Base-by-base conservation (phyloP, 345 rosid species). In the Nasturtium officinale region DNA sequence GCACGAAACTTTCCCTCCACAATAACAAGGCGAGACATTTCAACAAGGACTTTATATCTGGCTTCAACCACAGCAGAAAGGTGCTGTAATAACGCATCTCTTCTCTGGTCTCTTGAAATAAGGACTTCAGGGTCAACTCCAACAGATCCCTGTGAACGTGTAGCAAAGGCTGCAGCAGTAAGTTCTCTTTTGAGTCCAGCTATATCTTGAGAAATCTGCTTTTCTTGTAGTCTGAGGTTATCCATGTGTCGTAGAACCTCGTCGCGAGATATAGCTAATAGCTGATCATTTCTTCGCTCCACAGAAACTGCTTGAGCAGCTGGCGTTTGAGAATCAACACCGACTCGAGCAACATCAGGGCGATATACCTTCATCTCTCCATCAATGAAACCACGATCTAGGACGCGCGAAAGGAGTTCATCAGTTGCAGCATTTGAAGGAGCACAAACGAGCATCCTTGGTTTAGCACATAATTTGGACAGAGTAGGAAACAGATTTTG, bases 391-490 rank as follows among this genome's bases (percentile, higher is more conserved):
- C 98, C 98, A 37, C 98, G 96, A 80, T 83, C 97, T 29, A 94
- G 98, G 72, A 91, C 97, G 56, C 98, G 98, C 1, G 98, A 65
- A 40, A 94, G 90, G 69, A 94, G 97, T 77, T 94, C 98, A 82
- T 94, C 98, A 6, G 97, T 91, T 69, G 98, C 98, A 61, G 98
- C 97, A 87, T 91, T 94, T 37, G 98, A 94, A 77, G 98, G 98
- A 71, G 98, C 98, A 86, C 97, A 94, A 45, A 94, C 98, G 33
- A 94, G 80, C 98, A 94, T 94, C 76, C 98, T 85, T 35, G 98
- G 98, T 76, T 94, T 91, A 23, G 90, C 96, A 67, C 97, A 94
- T 28, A 94, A 88, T 82, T 88, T 94, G 67, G 98, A 92, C 75
- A 94, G 92, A 5, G 98, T 83, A 18, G 92, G 96, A 42, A 87